Evolutionary conservation across 352 stramenopile genomes (phyloP).

Genomic region (Phytophthora colocasiae): DNA sequence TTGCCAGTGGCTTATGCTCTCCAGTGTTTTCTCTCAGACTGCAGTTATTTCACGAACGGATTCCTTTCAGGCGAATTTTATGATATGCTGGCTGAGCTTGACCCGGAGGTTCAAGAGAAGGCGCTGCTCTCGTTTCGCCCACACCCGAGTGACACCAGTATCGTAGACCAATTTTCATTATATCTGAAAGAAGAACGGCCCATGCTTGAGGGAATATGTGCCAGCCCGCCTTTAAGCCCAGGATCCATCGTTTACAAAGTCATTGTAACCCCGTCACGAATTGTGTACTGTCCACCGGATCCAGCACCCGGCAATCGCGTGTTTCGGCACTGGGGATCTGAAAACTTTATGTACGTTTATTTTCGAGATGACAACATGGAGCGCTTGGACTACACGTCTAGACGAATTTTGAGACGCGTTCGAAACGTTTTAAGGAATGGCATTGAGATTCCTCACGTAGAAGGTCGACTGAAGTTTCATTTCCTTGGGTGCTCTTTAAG

Average conservation of each 20-base stretch:
- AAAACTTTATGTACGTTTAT: constrained; percentile 88
- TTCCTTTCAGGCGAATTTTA: constrained; percentile 47
- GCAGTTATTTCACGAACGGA: constrained; percentile 56
- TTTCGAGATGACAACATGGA: constrained; percentile 86
- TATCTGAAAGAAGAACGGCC: constrained; percentile 46
- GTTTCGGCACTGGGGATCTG: constrained; percentile 68
- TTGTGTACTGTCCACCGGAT: constrained; percentile 66
- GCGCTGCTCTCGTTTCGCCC: constrained; percentile 53
- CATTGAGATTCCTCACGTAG: constrained; percentile 46
- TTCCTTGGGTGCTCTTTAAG: constrained; percentile 82
- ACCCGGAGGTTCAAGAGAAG: constrained; percentile 49
- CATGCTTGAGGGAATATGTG: constrained; percentile 28
- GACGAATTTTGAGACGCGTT: constrained; percentile 45
- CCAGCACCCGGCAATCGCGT: constrained; percentile 68
- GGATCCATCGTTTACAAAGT: constrained; percentile 59
- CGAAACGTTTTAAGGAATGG: constrained; percentile 47
- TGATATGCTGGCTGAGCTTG: constrained; percentile 39
- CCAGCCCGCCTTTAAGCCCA: constrained; percentile 28
- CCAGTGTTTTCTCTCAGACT: constrained; percentile 58
- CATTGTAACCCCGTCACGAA: constrained; percentile 69
- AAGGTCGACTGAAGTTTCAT: constrained; percentile 40
- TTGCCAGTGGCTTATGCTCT: constrained; percentile 56
- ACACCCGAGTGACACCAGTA: constrained; percentile 7
- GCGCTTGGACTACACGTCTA: constrained; percentile 62
- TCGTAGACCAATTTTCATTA: constrained; percentile 45